These are phyloP conservation scores for Phlebiopsis flavidoalba DNA, from an alignment of 768 basidiomycete genomes.

Conservation along the genomic window DNA sequence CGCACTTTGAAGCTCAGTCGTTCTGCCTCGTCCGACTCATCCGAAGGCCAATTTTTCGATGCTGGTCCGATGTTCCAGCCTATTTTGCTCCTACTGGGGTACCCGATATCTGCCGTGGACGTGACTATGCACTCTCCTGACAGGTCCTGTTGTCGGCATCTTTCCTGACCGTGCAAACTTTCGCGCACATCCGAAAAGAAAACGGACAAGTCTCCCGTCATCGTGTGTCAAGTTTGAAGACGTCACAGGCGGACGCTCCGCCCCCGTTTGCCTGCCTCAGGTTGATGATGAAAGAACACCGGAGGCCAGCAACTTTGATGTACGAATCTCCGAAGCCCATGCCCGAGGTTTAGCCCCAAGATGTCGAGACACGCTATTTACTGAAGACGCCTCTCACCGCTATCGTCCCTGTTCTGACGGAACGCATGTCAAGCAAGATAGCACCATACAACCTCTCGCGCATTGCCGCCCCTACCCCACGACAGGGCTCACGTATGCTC, in stretches of 20 bases:
- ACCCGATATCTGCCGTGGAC: background rate
- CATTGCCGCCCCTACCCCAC: background rate
- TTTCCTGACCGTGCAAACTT: constrained; percentile 32
- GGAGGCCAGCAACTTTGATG: background rate
- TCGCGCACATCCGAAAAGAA: constrained; percentile 22
- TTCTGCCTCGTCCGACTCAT: background rate
- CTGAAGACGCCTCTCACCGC: constrained; percentile 20
- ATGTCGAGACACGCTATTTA: constrained; percentile 11
- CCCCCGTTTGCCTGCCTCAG: background rate
- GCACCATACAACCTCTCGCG: background rate
- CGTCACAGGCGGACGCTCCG: constrained; percentile 20
- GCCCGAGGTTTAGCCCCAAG: background rate
- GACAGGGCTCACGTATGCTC: background rate
- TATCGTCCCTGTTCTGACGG: constrained; percentile 22
- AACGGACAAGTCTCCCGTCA: constrained; percentile 13
- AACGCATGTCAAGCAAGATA: constrained; percentile 10
- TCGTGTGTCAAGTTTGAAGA: constrained; percentile 38
- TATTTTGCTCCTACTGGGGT: background rate
- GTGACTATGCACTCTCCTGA: constrained; percentile 1
- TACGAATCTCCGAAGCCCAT: background rate
- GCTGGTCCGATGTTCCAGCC: constrained; percentile 1
- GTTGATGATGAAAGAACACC: background rate
- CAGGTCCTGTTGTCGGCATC: constrained; percentile 18
- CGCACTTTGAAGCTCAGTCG: constrained; percentile 12
- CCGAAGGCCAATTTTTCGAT: constrained; percentile 1